phyloP scores from a whole-genome alignment of 2,329 filamentous ascomycete genomes.

The Cladophialophora yegresii region DNA sequence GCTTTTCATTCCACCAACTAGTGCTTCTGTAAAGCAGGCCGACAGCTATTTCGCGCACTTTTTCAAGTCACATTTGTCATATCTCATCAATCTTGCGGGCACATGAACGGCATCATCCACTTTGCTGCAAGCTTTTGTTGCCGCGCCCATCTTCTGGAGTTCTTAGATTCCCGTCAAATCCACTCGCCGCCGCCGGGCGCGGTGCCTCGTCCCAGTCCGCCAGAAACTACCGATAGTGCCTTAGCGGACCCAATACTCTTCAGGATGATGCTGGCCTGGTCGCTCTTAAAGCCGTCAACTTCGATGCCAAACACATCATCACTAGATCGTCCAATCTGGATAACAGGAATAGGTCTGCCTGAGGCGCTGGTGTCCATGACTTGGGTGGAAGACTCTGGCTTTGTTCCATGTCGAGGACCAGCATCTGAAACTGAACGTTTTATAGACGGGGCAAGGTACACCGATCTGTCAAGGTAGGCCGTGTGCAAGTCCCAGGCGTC shows the following conservation, averaged over 20 bases:
- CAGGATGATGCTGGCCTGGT: conserved; percentile 1
- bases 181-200: conserved; percentile 30
- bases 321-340: conserved; percentile 11
- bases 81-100: conserved; percentile 1
- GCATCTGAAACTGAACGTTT: conserved; percentile 28
- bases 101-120: not conserved
- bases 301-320: conserved; percentile 22
- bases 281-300: not conserved
- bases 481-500: conserved; percentile 31
- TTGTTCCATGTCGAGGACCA: conserved; percentile 10
- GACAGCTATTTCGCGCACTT: not conserved
- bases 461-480: conserved; percentile 9
- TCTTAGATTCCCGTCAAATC: conserved; percentile 16
- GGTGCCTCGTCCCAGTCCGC: conserved; percentile 10
- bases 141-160: not conserved
- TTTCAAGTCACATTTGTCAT: not conserved
- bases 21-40: not conserved
- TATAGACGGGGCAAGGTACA: not conserved
- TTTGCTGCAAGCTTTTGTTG: not conserved
- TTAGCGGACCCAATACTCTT: conserved; percentile 5
- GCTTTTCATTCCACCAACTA: not conserved
- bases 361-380: not conserved
- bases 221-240: not conserved
- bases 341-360: conserved; percentile 9
- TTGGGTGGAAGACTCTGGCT: not conserved